Percentiles rank a stretch among this genome's conserved stretches.
These are phyloP conservation scores for Byssothecium circinans DNA, from an alignment of 2,329 filamentous ascomycete species.

Conservation along the genomic window DNA sequence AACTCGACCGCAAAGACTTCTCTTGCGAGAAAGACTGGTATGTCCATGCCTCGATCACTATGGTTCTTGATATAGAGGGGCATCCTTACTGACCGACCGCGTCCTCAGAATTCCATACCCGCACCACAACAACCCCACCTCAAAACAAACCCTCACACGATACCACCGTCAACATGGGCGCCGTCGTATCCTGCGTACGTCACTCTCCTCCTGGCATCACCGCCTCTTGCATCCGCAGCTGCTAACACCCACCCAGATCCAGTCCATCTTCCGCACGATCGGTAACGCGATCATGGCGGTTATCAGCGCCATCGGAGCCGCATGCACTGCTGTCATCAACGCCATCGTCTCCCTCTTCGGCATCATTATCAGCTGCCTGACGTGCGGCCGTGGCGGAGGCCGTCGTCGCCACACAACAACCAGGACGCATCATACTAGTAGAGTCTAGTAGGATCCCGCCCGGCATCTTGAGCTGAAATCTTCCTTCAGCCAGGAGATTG, in stretches of 20 bases:
- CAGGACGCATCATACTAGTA: conserved; percentile 40
- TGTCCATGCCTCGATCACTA: background rate
- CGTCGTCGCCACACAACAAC: conserved; percentile 38
- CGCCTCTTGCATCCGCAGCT: background rate
- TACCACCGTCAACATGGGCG: conserved; percentile 66
- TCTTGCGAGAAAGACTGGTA: background rate
- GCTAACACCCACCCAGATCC: conserved; percentile 40
- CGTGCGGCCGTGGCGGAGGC: conserved; percentile 50
- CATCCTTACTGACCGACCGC: background rate
- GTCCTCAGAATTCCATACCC: background rate
- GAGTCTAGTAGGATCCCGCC: conserved; percentile 38
- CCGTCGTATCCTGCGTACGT: conserved; percentile 81
- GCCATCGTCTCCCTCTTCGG: conserved; percentile 53
- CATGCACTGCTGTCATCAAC: conserved; percentile 52
- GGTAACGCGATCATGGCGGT: conserved; percentile 51
- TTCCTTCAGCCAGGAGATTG: conserved; percentile 13
- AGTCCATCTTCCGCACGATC: conserved; percentile 51
- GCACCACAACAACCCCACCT: background rate
- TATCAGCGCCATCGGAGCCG: conserved; percentile 50
- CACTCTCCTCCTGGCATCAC: background rate
- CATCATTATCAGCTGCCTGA: conserved; percentile 54
- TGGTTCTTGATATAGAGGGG: too few species aligned
- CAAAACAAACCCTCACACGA: background rate
- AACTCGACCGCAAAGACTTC: background rate
- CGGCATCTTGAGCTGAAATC: conserved; percentile 6